phyloP scores from a whole-genome alignment of 139 green algal species.

The Astrephomene gubernaculifera region DNA sequence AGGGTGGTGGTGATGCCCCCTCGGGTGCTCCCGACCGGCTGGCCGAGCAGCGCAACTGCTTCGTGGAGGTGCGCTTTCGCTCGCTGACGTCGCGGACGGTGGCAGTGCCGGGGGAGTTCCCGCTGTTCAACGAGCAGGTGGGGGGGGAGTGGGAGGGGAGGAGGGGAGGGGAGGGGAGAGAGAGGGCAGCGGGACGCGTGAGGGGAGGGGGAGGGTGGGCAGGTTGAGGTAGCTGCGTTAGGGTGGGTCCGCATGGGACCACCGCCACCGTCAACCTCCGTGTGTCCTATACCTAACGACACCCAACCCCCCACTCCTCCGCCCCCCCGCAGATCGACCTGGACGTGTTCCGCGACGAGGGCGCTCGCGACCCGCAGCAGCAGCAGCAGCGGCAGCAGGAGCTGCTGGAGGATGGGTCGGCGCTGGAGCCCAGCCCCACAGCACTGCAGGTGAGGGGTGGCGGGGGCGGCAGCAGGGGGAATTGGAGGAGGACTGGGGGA shows the following conservation, averaged over 20 bases:
- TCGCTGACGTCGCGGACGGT: conserved; percentile 41
- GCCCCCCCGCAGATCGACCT: conserved; percentile 6
- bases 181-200: too few species aligned
- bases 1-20: not conserved
- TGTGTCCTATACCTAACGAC: too few species aligned
- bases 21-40: not conserved
- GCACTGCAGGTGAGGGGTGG: conserved; percentile 50
- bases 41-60: conserved; percentile 46
- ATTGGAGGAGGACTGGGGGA: not conserved
- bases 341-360: conserved; percentile 41
- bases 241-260: too few species aligned
- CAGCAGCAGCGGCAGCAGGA: too few species aligned
- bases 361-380: conserved; percentile 9
- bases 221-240: too few species aligned
- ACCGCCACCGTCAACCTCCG: too few species aligned
- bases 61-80: conserved; percentile 64
- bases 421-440: conserved; percentile 43
- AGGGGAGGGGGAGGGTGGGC: too few species aligned
- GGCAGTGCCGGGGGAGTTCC: conserved; percentile 56
- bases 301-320: too few species aligned
- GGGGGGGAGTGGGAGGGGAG: not conserved
- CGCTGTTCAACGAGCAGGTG: conserved; percentile 73
- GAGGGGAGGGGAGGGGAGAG: not conserved
- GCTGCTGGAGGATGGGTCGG: conserved; percentile 17
- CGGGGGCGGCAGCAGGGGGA: too few species aligned